phyloP scores from a whole-genome alignment of 176 grass and related monocot genomes.

The Metroxylon sagu region DNA sequence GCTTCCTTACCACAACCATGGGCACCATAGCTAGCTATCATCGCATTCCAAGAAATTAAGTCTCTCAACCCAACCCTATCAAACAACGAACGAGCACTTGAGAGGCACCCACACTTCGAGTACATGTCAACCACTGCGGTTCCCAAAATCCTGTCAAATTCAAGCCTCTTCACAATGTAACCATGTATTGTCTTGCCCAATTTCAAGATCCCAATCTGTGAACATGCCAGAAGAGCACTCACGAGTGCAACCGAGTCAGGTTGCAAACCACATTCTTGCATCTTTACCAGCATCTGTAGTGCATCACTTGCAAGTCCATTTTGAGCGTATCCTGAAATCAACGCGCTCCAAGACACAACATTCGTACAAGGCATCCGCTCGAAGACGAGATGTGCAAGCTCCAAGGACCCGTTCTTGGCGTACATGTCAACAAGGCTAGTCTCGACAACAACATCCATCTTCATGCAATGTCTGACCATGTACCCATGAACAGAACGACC shows the following conservation, averaged over 20 bases:
- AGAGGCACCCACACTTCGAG: constrained; percentile 51
- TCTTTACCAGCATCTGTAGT: constrained; percentile 33
- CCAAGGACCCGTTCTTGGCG: constrained; percentile 29
- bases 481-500: constrained; percentile 42
- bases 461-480: constrained; percentile 30
- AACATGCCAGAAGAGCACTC: constrained; percentile 36
- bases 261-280: constrained; percentile 25
- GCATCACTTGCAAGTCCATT: constrained; percentile 33
- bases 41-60: constrained; percentile 56
- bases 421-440: constrained; percentile 58
- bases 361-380: constrained; percentile 24
- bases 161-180: constrained; percentile 36
- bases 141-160: constrained; percentile 19
- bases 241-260: constrained; percentile 29
- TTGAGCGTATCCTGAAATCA: constrained; percentile 43
- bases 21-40: constrained; percentile 39
- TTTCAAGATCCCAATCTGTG: constrained; percentile 40
- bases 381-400: constrained; percentile 27
- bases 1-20: constrained; percentile 48
- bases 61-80: constrained; percentile 28
- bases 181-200: constrained; percentile 50
- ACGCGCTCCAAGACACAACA: constrained; percentile 31
- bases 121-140: constrained; percentile 58
- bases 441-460: constrained; percentile 25
- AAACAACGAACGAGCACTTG: constrained; percentile 34